Evolutionary conservation across 441 rosid genomes (phyloP).

Genomic region (Erodium moschatum): DNA sequence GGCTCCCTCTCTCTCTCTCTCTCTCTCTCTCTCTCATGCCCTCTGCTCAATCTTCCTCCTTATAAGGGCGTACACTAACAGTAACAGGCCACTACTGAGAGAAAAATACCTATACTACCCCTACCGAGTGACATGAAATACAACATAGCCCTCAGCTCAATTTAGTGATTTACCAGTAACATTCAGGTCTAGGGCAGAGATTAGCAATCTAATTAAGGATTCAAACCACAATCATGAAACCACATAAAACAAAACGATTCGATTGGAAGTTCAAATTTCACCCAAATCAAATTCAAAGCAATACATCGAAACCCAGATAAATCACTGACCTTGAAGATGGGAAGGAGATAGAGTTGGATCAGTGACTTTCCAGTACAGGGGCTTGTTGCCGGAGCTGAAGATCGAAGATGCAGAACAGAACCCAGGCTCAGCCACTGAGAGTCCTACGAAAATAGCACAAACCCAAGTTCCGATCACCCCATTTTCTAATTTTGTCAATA

Average conservation of each 20-base stretch:
- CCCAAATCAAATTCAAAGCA: background rate
- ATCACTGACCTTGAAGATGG: constrained; percentile 53
- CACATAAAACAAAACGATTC: background rate
- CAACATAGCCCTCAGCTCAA: background rate
- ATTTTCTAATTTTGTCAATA: background rate
- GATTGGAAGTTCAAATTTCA: background rate
- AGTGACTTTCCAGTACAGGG: constrained; percentile 72
- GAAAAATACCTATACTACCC: background rate
- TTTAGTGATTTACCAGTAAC: background rate
- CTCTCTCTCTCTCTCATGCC: too few relatives aligned
- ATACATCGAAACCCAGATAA: background rate
- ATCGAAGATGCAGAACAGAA: constrained; percentile 59
- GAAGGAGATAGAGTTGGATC: constrained; percentile 79
- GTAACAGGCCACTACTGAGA: background rate
- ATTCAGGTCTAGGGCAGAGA: background rate
- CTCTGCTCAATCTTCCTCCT: too few relatives aligned
- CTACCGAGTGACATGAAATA: background rate
- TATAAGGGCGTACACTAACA: too few relatives aligned
- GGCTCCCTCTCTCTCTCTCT: background rate
- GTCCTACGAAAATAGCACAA: constrained; percentile 34
- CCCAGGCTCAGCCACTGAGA: constrained; percentile 41
- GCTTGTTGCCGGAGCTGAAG: constrained; percentile 29
- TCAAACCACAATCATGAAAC: background rate
- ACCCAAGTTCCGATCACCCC: background rate
- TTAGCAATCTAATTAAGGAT: background rate